A percentile compares a stretch with the other conserved stretches of the same genome.
Conservation (phyloP, 2,329 filamentous ascomycete genomes). For the Helotiales sp. region DNA sequence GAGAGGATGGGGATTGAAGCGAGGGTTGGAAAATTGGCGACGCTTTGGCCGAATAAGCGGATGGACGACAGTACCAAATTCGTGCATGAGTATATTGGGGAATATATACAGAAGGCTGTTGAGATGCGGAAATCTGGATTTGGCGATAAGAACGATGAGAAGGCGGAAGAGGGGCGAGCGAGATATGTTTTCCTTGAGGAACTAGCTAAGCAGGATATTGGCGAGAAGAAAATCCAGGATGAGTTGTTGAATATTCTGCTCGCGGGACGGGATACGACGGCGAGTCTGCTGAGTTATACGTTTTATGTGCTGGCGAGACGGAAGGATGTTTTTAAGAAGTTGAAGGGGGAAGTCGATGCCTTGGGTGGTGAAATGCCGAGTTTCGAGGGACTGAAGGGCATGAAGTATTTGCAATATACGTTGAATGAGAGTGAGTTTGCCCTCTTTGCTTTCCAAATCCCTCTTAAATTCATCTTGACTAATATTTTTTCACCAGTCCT, state of each 20-base stretch:
- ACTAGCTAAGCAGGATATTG: conserved; percentile 51
- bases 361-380: conserved; percentile 48
- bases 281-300: conserved; percentile 45
- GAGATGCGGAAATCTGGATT: conserved; percentile 28
- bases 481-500: conserved; percentile 34
- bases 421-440: conserved; percentile 58
- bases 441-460: neutral
- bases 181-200: conserved; percentile 53
- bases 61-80: conserved; percentile 36
- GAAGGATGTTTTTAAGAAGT: conserved; percentile 42
- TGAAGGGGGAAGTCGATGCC: conserved; percentile 42
- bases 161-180: conserved; percentile 27
- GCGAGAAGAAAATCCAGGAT: conserved; percentile 47
- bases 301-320: conserved; percentile 41
- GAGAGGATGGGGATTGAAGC: conserved; percentile 35
- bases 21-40: conserved; percentile 39
- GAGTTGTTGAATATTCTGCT: conserved; percentile 46
- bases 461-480: neutral
- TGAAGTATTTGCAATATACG: conserved; percentile 61
- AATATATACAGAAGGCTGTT: conserved; percentile 38
- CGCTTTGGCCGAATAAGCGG: conserved; percentile 35
- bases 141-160: conserved; percentile 17
- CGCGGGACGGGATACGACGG: conserved; percentile 51
- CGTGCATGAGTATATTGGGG: conserved; percentile 37
- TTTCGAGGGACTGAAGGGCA: conserved; percentile 54